Conservation (phyloP, 2,329 filamentous ascomycete genomes). For the Fusarium musae region DNA sequence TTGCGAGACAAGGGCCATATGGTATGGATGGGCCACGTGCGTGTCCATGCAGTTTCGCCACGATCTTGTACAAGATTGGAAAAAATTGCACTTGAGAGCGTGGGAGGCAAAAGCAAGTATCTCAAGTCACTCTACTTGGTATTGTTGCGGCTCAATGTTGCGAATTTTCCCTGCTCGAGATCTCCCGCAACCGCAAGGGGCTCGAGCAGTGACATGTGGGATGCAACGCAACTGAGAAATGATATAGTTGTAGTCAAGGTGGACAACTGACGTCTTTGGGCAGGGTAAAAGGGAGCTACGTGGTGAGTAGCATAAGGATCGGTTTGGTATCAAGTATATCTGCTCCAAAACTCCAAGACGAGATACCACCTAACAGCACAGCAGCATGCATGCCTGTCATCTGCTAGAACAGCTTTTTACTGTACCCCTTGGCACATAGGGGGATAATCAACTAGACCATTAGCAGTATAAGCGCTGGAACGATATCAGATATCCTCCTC, state of each 20-base stretch:
- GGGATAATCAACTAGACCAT: slow-evolving; percentile 8
- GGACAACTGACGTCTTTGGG: slow-evolving; percentile 14
- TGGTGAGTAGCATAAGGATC: background rate
- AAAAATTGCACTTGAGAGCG: background rate
- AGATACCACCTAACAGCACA: background rate
- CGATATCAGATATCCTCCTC: background rate
- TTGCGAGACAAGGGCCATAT: background rate
- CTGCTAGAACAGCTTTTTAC: background rate
- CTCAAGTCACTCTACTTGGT: slow-evolving; percentile 4
- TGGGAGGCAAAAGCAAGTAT: slow-evolving; percentile 8
- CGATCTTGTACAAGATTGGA: slow-evolving; percentile 7
- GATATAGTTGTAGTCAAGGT: slow-evolving; percentile 7
- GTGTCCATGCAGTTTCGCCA: slow-evolving; percentile 5
- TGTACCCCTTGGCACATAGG: background rate
- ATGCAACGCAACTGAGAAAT: slow-evolving; percentile 2
- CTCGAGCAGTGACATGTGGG: slow-evolving; percentile 11
- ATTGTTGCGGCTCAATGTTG: slow-evolving; percentile 22
- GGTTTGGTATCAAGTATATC: background rate
- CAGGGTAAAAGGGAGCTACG: background rate
- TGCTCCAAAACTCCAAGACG: background rate
- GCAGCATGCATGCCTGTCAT: background rate
- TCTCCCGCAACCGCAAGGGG: slow-evolving; percentile 17
- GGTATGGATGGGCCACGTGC: slow-evolving; percentile 16
- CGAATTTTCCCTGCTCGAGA: background rate
- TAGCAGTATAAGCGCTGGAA: slow-evolving; percentile 1